Conservation (phyloP, 441 rosid species). For the Corymbia citriodora region DNA sequence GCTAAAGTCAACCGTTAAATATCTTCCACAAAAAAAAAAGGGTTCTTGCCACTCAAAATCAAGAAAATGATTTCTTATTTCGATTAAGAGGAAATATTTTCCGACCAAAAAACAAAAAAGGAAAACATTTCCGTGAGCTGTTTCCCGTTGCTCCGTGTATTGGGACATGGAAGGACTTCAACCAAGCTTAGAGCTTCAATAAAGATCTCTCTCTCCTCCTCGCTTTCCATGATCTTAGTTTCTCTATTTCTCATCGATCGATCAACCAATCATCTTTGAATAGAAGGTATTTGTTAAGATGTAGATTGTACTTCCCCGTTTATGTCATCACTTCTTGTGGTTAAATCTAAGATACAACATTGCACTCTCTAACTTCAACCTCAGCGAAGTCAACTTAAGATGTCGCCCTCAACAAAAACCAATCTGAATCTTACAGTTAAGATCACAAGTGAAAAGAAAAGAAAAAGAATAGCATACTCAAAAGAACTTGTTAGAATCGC, state of each 20-base stretch:
- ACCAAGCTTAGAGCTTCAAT: not conserved
- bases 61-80: too few relatives aligned
- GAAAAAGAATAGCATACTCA: rapidly evolving
- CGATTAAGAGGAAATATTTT: not conserved
- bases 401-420: not conserved
- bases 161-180: too few relatives aligned
- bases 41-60: rapidly evolving
- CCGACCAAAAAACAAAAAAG: too few relatives aligned
- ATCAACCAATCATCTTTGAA: not conserved
- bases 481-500: not conserved
- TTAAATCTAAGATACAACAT: not conserved
- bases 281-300: not conserved
- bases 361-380: not conserved
- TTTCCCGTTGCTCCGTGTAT: not conserved
- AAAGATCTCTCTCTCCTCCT: not conserved
- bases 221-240: too few relatives aligned
- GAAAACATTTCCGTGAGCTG: too few relatives aligned
- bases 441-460: not conserved
- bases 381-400: not conserved
- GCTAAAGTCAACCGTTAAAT: too few relatives aligned
- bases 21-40: too few relatives aligned
- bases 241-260: too few relatives aligned
- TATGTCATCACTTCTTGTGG: constrained; percentile 45
- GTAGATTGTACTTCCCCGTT: constrained; percentile 60
- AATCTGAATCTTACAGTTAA: not conserved